These are phyloP conservation scores for Lactarius quietus DNA, from an alignment of 768 basidiomycete genomes.

Conservation along the genomic window DNA sequence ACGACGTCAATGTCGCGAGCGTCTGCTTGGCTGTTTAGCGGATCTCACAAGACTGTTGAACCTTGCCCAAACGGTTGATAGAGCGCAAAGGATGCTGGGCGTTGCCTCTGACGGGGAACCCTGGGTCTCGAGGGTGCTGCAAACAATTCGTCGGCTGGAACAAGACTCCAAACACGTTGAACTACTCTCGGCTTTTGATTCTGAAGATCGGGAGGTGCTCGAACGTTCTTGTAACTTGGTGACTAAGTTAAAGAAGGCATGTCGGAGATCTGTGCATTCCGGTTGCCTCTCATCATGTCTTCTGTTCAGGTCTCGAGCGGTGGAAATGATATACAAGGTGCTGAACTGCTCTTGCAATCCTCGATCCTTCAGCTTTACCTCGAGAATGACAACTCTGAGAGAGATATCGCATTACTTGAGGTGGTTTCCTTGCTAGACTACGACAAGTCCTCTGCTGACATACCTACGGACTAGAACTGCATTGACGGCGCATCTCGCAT, in stretches of 20 bases:
- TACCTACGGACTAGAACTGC: slow-evolving; percentile 44
- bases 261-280: not conserved
- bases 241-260: slow-evolving; percentile 45
- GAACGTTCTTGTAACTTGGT: slow-evolving; percentile 43
- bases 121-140: slow-evolving; percentile 70
- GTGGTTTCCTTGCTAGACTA: slow-evolving; percentile 34
- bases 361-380: slow-evolving; percentile 72
- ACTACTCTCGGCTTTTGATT: slow-evolving; percentile 48
- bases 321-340: slow-evolving; percentile 57
- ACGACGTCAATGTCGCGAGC: slow-evolving; percentile 61
- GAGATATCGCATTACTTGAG: slow-evolving; percentile 57
- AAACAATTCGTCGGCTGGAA: slow-evolving; percentile 53
- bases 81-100: slow-evolving; percentile 51
- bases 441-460: not conserved
- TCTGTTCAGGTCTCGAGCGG: slow-evolving; percentile 36
- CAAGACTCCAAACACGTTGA: slow-evolving; percentile 66
- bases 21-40: slow-evolving; percentile 69
- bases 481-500: slow-evolving; percentile 56
- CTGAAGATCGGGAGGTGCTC: slow-evolving; percentile 49
- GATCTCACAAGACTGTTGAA: slow-evolving; percentile 62
- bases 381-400: slow-evolving; percentile 50
- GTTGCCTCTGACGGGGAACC: slow-evolving; percentile 70
- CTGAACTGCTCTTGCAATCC: slow-evolving; percentile 66
- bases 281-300: slow-evolving; percentile 11
- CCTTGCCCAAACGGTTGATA: slow-evolving; percentile 48